Base-by-base conservation (phyloP, 768 basidiomycete genomes). In the Kwoniella bestiolae region DNA sequence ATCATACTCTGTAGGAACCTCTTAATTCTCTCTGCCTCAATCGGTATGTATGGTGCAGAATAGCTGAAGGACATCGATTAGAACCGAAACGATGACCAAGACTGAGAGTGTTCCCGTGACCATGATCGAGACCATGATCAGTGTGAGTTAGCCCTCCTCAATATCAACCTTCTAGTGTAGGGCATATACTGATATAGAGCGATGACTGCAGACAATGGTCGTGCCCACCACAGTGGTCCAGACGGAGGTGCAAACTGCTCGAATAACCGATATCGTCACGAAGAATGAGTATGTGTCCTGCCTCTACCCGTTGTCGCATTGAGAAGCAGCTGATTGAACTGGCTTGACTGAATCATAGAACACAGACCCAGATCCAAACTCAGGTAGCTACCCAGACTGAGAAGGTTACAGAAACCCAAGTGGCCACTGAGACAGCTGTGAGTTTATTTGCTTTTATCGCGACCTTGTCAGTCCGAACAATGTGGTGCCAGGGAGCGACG, bases 151-250 rank as follows among this genome's bases (percentile, higher is more conserved):
- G n/a, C n/a, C n/a, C n/a, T n/a, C n/a, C n/a, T n/a, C n/a, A n/a
- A n/a, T n/a, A n/a, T n/a, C n/a, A n/a, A n/a, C n/a, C n/a, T n/a
- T n/a, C n/a, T n/a, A n/a, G n/a, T n/a, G n/a, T n/a, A n/a, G n/a
- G n/a, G n/a, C n/a, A n/a, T n/a, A n/a, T n/a, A n/a, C n/a, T n/a
- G n/a, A n/a, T n/a, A n/a, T n/a, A n/a, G n/a, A n/a, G n/a, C n/a
- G n/a, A n/a, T n/a, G n/a, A n/a, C 18, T 56, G 14, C 12, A 45
- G 26, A 66, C 65, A 12, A 23, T 53, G 21, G 55, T 46, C 14
- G 52, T 65, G 25, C 63, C 68, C 23, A 69, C 68, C 29, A 69
- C 63, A 1, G 56, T 69, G 29, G 52, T 69, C 0, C 60, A 63
- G 5, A 69, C 68, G 25, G 45, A 60, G n/a, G 26, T 49, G 3